Evolutionary conservation across 2,329 filamentous ascomycete genomes (phyloP).

Genomic region (Coniochaeta pulveracea): DNA sequence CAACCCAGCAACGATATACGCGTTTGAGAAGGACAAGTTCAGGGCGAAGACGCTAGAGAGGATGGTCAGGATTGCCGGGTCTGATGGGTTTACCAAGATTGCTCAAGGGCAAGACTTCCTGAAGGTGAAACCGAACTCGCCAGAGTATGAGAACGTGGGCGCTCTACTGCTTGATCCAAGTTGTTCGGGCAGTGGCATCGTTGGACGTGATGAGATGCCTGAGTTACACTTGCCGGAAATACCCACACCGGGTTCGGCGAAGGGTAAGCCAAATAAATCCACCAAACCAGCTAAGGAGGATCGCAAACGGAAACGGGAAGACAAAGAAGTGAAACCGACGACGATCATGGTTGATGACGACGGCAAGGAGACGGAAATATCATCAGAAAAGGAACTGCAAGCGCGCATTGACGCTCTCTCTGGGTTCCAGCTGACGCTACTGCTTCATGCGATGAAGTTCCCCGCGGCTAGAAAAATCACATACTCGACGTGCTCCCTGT

Average conservation of each 20-base stretch:
- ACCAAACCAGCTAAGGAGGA: slow-evolving; percentile 7
- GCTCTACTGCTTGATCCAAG: slow-evolving; percentile 83
- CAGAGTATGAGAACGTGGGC: slow-evolving; percentile 57
- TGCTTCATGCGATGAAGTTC: slow-evolving; percentile 78
- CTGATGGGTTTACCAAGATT: slow-evolving; percentile 53
- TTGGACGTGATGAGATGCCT: slow-evolving; percentile 73
- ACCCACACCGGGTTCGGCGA: slow-evolving; percentile 7
- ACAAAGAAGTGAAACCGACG: slow-evolving; percentile 16
- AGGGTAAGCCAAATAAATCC: slow-evolving; percentile 6
- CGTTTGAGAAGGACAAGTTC: slow-evolving; percentile 65
- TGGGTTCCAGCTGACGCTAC: slow-evolving; percentile 68
- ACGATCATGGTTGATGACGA: slow-evolving; percentile 14
- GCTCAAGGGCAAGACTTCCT: slow-evolving; percentile 73
- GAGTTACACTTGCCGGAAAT: slow-evolving; percentile 46
- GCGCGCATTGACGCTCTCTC: slow-evolving; percentile 63
- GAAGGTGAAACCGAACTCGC: slow-evolving; percentile 53
- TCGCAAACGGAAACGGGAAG: slow-evolving; percentile 35
- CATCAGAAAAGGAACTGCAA: slow-evolving; percentile 43
- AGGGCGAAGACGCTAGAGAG: slow-evolving; percentile 68
- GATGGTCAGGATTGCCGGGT: slow-evolving; percentile 74
- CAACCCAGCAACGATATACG: slow-evolving; percentile 44
- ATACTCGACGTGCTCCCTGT: slow-evolving; percentile 89
- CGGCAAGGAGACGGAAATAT: slow-evolving; percentile 18
- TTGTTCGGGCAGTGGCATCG: slow-evolving; percentile 91
- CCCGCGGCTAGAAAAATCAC: slow-evolving; percentile 64